A percentile compares a stretch with the other conserved stretches of the same genome.
phyloP scores from a whole-genome alignment of 805 yeast genomes.

The Starmerella floris region DNA sequence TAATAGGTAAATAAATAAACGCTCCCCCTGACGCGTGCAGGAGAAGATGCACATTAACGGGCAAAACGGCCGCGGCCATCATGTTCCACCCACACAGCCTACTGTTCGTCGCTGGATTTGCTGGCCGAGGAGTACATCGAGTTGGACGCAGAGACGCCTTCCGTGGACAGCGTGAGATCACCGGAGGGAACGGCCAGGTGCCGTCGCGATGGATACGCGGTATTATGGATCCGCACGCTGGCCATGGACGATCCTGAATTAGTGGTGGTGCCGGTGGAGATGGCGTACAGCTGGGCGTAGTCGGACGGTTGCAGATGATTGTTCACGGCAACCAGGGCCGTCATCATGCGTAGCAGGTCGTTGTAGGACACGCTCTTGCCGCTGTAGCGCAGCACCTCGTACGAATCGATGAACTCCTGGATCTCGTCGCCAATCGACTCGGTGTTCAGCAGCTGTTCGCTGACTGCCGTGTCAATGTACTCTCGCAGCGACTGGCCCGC shows the following conservation, averaged over 20 bases:
- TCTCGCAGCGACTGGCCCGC: constrained; percentile 41
- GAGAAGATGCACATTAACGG: too few species aligned
- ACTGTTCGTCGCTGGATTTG: background rate
- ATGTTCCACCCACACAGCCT: too few species aligned
- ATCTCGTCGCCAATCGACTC: constrained; percentile 12
- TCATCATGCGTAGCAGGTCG: constrained; percentile 50
- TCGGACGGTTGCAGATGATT: constrained; percentile 10
- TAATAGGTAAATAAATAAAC: too few species aligned
- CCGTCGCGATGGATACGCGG: background rate
- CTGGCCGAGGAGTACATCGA: background rate
- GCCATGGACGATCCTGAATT: background rate
- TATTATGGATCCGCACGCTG: background rate
- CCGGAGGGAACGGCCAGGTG: background rate
- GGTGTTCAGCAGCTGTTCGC: constrained; percentile 19
- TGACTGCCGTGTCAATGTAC: constrained; percentile 38
- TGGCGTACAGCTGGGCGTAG: background rate
- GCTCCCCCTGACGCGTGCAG: too few species aligned
- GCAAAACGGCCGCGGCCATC: too few species aligned
- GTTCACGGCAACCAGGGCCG: constrained; percentile 18
- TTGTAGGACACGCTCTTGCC: constrained; percentile 44
- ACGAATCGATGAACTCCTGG: constrained; percentile 35
- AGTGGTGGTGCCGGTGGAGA: background rate
- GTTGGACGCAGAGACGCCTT: too few species aligned
- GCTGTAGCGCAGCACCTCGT: constrained; percentile 58
- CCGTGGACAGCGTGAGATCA: background rate